Evolutionary conservation across 331 rosid species (phyloP).

Genomic region (Malus hybrid): DNA sequence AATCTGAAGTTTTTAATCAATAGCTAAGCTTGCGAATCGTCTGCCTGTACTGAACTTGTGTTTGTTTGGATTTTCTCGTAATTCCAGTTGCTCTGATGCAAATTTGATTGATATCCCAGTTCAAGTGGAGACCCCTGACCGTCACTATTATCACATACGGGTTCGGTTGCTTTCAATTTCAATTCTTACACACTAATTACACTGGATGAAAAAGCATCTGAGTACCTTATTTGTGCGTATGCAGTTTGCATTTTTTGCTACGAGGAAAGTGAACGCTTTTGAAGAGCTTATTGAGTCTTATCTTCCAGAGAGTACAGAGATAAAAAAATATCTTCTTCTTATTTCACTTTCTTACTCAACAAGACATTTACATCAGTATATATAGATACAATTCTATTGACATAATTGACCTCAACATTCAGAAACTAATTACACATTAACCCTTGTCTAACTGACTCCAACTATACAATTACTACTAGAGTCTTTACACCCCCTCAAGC

Average conservation of each 20-base stretch:
- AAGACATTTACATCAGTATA: too few relatives aligned
- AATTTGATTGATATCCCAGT: conserved; percentile 78
- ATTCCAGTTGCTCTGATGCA: conserved; percentile 58
- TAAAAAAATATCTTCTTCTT: too few relatives aligned
- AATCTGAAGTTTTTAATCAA: neutral
- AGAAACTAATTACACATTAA: too few relatives aligned
- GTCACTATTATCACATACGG: conserved; percentile 80
- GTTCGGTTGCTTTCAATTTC: conserved; percentile 2
- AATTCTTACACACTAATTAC: neutral
- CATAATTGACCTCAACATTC: too few relatives aligned
- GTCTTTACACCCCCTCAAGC: too few relatives aligned
- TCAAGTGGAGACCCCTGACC: conserved; percentile 97
- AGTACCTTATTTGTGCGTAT: conserved; percentile 9
- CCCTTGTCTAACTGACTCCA: too few relatives aligned
- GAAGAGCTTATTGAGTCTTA: too few relatives aligned
- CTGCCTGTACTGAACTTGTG: too few relatives aligned
- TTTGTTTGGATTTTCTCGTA: neutral
- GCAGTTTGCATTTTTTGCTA: conserved; percentile 89
- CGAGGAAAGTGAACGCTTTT: conserved; percentile 48
- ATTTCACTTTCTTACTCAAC: too few relatives aligned
- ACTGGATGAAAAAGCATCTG: neutral
- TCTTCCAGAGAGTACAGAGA: too few relatives aligned
- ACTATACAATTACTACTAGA: too few relatives aligned
- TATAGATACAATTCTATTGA: too few relatives aligned
- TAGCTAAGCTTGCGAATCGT: neutral